Base-by-base conservation (phyloP, 805 yeast genomes). In the Phaffomyces thermotolerans region DNA sequence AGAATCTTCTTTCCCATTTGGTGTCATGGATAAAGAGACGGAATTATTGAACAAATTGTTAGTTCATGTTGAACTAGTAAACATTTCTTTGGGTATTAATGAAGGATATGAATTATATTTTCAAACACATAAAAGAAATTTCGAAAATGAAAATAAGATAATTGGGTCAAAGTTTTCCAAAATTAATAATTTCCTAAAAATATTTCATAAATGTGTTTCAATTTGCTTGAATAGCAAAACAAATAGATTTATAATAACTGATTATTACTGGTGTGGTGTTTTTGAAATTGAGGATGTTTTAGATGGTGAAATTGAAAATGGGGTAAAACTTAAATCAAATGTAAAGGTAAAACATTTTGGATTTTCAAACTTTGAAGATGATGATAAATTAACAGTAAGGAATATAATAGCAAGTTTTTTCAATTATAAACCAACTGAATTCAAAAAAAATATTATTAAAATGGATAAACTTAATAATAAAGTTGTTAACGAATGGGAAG, bases 21-120 rank as follows among this genome's bases (percentile, higher is more conserved):
- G 57, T 2, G 49, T 58, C 8, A 32, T 25, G 6, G 59, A 56
- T 35, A 30, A 36, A 7, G 52, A 50, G 9, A 51, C 56, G 0
- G 25, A 18, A 7, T 25, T 56, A 27, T 12, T 56, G 15, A 54
- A 55, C 35, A 49, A 48, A 33, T 25, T 56, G 6, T 36, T 54
- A 34, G 53, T 48, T 8, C 62, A 58, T 45, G 52, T 54, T 24
- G 62, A 58, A 32, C 29, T 55, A 8, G 52, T 51, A 4, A 48
- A 52, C 32, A 9, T 55, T 24, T 41, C 53, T 20, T 23, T 49
- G 7, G 60, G 57, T 1, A 41, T 58, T n/a, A 49, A 43, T 12
- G 62, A 58, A 45, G 62, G 62, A 10, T 58, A 58, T 44, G 59
- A 55, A 41, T 15, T 56, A 10, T 52, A 44, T n/a, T 53, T 56